A percentile compares a stretch with the other conserved stretches of the same genome.
Evolutionary conservation across 2,329 filamentous ascomycete species (phyloP).

Genomic region (Diaporthe velutina): DNA sequence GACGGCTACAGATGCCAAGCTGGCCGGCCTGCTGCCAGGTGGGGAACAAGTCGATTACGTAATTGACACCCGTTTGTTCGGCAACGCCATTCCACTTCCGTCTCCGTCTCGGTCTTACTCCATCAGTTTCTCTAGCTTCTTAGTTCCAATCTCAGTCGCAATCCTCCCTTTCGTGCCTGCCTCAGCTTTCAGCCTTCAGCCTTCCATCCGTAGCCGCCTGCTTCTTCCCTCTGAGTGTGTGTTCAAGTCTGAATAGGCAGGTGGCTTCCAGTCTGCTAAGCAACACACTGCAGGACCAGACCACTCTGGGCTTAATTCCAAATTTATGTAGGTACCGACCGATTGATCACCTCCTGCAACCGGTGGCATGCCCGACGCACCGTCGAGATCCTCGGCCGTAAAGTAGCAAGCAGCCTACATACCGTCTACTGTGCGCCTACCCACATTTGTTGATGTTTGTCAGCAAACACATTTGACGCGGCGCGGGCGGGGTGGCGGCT

Average conservation of each 20-base stretch:
- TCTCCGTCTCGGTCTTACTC: conserved; percentile 7
- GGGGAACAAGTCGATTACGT: conserved; percentile 32
- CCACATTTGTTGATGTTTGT: conserved; percentile 13
- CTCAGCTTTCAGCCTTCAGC: conserved; percentile 8
- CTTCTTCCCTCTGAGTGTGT: not conserved
- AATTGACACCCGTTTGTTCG: conserved; percentile 12
- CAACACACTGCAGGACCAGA: not conserved
- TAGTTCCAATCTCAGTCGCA: not conserved
- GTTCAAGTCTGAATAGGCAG: conserved; percentile 12
- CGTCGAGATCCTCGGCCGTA: conserved; percentile 6
- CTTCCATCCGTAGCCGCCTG: not conserved
- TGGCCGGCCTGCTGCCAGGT: not conserved
- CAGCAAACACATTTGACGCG: conserved; percentile 23
- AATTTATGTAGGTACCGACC: not conserved
- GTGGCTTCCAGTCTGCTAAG: not conserved
- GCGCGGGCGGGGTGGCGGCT: conserved; percentile 26
- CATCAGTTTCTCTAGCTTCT: not conserved
- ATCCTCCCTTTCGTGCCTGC: not conserved
- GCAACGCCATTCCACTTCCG: conserved; percentile 11
- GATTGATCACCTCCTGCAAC: not conserved
- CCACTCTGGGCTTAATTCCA: not conserved
- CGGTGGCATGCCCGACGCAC: not conserved
- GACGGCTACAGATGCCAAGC: not conserved
- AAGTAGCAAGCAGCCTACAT: not conserved
- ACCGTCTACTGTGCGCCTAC: not conserved